phyloP scores from a whole-genome alignment of 192 early-diverging fungal genomes.

The Endogone sp. region DNA sequence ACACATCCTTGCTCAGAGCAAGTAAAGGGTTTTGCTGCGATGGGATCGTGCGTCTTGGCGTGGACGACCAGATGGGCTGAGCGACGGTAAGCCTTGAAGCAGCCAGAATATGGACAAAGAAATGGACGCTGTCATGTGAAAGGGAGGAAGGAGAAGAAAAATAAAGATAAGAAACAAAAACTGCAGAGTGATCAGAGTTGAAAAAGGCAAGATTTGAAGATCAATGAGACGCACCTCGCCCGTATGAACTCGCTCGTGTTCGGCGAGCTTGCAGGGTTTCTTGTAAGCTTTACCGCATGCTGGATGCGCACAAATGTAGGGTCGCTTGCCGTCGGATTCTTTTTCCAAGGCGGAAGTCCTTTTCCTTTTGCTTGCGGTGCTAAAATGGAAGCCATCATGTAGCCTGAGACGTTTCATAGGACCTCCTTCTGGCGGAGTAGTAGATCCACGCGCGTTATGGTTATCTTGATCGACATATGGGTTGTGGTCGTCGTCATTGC shows the following conservation, averaged over 20 bases:
- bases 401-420: neutral
- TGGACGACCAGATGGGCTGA: slow-evolving; percentile 30
- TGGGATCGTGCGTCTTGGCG: slow-evolving; percentile 19
- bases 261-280: slow-evolving; percentile 25
- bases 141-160: neutral
- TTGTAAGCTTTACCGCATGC: slow-evolving; percentile 30
- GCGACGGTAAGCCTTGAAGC: slow-evolving; percentile 27
- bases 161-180: neutral
- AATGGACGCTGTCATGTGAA: slow-evolving; percentile 30
- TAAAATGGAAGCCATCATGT: no score
- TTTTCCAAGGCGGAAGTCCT: neutral
- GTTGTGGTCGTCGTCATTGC: neutral
- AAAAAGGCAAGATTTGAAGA: no score
- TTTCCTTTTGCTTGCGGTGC: neutral
- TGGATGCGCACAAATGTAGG: slow-evolving; percentile 21
- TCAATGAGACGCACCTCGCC: slow-evolving; percentile 22
- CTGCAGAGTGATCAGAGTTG: no score
- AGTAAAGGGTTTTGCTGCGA: slow-evolving; percentile 5
- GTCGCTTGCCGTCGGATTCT: neutral
- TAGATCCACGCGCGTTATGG: no score
- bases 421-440: no score
- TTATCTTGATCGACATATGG: neutral
- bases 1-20: slow-evolving; percentile 25
- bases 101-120: slow-evolving; percentile 26
- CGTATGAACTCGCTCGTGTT: slow-evolving; percentile 33